phyloP scores from a whole-genome alignment of 768 basidiomycete species.

The Hydnum rufescens region DNA sequence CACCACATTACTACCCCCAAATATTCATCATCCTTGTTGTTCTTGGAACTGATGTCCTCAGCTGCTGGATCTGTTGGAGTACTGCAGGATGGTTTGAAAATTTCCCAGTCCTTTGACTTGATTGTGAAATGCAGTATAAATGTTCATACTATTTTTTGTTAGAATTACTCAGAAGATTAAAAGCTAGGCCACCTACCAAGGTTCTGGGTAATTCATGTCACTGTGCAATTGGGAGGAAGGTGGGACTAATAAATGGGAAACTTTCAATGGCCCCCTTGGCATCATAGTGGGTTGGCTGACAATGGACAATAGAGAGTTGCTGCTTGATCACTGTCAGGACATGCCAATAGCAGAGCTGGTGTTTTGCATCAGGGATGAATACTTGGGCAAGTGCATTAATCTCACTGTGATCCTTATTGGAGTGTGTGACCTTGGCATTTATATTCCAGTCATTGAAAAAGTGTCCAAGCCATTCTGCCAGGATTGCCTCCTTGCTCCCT shows the following conservation, averaged over 20 bases:
- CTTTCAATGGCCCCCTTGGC: slow-evolving; percentile 13
- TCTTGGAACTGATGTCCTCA: no score
- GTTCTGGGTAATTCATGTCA: neutral
- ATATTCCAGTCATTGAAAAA: slow-evolving; percentile 14
- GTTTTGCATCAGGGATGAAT: slow-evolving; percentile 18
- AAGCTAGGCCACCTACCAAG: neutral
- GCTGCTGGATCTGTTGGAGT: no score
- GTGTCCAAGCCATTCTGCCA: slow-evolving; percentile 14
- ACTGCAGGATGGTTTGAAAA: no score
- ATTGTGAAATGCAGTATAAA: no score
- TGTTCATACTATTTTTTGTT: no score
- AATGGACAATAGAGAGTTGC: slow-evolving; percentile 15
- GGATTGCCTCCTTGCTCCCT: slow-evolving; percentile 3
- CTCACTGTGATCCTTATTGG: slow-evolving; percentile 20
- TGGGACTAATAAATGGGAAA: slow-evolving; percentile 15
- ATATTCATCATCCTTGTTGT: no score
- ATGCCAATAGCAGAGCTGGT: slow-evolving; percentile 25
- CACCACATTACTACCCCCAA: no score
- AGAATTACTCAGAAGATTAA: no score
- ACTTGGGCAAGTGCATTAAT: slow-evolving; percentile 16
- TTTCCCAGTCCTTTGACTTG: no score
- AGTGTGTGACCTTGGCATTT: slow-evolving; percentile 14
- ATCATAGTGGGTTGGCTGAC: slow-evolving; percentile 17
- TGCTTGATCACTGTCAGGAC: slow-evolving; percentile 16
- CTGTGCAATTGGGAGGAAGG: slow-evolving; percentile 16